Conservation (phyloP, 75 land plant species). For the Picea glauca region DNA sequence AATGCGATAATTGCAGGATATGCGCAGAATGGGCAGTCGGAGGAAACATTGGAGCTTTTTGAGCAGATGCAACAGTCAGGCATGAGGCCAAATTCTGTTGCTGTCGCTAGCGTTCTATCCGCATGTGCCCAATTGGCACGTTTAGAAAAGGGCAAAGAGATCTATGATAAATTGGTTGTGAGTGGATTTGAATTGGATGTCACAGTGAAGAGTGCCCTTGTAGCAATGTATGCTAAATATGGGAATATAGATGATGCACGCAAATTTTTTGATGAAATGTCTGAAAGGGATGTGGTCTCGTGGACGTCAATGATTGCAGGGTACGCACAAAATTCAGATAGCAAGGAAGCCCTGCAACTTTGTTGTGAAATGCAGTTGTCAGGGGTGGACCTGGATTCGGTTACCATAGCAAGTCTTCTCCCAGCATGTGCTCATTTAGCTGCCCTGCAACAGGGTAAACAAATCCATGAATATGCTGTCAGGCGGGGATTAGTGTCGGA, state of each 20-base stretch:
- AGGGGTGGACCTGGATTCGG: constrained; percentile 9
- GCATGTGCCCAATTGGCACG: constrained; percentile 31
- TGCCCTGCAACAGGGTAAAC: constrained; percentile 7
- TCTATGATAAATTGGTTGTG: constrained; percentile 4
- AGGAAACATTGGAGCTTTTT: constrained; percentile 22
- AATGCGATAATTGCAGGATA: constrained; percentile 24
- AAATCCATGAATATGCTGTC: not conserved
- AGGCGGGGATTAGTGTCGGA: not conserved
- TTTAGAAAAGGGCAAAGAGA: constrained; percentile 27
- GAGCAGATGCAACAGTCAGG: constrained; percentile 28
- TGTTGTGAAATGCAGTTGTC: constrained; percentile 11
- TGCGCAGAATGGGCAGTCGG: constrained; percentile 19
- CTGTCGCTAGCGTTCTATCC: constrained; percentile 29
- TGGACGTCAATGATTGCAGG: constrained; percentile 32
- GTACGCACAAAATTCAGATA: not conserved
- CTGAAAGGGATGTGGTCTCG: constrained; percentile 17
- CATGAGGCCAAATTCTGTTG: constrained; percentile 26
- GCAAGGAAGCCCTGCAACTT: constrained; percentile 4
- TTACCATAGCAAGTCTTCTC: not conserved
- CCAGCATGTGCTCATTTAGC: constrained; percentile 12
- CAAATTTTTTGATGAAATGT: constrained; percentile 14
- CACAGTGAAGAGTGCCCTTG: not conserved
- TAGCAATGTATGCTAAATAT: constrained; percentile 14
- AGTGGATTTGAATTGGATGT: not conserved
- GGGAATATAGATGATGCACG: constrained; percentile 11